Percentiles rank a stretch among this genome's conserved stretches.
Conservation (phyloP, 371 early-diverging fungal species). For the Mucor ambiguus region DNA sequence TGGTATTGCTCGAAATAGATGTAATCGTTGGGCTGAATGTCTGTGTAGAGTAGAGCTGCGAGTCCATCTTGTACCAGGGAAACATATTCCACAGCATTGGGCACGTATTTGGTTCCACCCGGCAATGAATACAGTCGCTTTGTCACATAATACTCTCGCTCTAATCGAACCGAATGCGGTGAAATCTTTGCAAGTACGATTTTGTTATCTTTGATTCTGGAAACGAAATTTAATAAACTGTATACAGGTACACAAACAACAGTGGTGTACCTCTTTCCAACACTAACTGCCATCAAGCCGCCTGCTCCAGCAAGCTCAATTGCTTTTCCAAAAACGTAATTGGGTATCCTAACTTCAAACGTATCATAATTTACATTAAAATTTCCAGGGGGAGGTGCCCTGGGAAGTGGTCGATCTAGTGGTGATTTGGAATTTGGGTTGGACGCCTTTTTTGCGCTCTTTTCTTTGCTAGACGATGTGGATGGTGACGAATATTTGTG, state of each 20-base stretch:
- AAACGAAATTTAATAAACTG: background rate
- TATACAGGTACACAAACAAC: background rate
- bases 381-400: slow-evolving; percentile 33
- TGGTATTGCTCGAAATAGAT: slow-evolving; percentile 17
- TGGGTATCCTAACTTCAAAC: slow-evolving; percentile 40
- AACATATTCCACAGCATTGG: slow-evolving; percentile 37
- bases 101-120: slow-evolving; percentile 36
- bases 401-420: slow-evolving; percentile 21
- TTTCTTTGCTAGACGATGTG: background rate
- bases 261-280: slow-evolving; percentile 36
- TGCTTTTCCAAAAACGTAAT: slow-evolving; percentile 40
- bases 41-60: slow-evolving; percentile 37
- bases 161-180: slow-evolving; percentile 40
- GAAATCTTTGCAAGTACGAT: slow-evolving; percentile 44
- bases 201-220: slow-evolving; percentile 28
- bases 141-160: slow-evolving; percentile 46
- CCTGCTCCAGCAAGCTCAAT: slow-evolving; percentile 41
- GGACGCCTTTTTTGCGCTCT: background rate
- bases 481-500: background rate
- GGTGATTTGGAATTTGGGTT: slow-evolving; percentile 8
- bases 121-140: slow-evolving; percentile 36
- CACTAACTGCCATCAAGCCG: slow-evolving; percentile 38
- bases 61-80: slow-evolving; percentile 41
- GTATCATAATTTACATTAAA: slow-evolving; percentile 39
- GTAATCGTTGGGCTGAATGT: slow-evolving; percentile 25